Evolutionary conservation across 2,329 filamentous ascomycete species (phyloP).

Genomic region (Fonsecaea multimorphosa): DNA sequence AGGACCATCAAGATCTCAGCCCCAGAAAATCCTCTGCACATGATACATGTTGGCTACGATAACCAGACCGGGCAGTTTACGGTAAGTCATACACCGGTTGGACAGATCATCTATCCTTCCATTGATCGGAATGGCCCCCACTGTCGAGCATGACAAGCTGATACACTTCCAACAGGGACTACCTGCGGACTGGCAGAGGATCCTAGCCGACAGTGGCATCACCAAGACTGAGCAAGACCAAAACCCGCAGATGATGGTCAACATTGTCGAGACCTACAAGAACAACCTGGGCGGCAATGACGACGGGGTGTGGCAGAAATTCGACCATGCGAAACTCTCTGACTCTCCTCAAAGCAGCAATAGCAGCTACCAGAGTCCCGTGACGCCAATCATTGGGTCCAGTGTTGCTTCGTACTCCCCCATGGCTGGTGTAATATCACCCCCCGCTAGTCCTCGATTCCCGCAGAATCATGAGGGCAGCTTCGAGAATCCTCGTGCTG

Average conservation of each 20-base stretch:
- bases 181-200: conserved; percentile 95
- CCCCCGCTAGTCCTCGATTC: conserved; percentile 83
- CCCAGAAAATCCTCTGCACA: conserved; percentile 95
- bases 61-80: conserved; percentile 96
- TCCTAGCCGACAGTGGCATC: conserved; percentile 94
- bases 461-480: conserved; percentile 88
- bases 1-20: conserved; percentile 95
- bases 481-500: conserved; percentile 94
- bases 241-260: conserved; percentile 92
- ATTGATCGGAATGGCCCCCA: neutral
- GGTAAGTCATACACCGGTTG: conserved; percentile 60
- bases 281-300: conserved; percentile 81
- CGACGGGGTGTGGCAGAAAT: conserved; percentile 93
- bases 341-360: conserved; percentile 40
- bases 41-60: conserved; percentile 97
- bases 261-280: conserved; percentile 97
- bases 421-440: conserved; percentile 69
- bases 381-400: conserved; percentile 47
- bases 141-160: conserved; percentile 7
- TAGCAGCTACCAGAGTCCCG: conserved; percentile 35
- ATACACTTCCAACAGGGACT: conserved; percentile 67
- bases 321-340: conserved; percentile 77
- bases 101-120: neutral
- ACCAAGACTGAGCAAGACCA: conserved; percentile 94
- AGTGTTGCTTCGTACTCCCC: conserved; percentile 57